Base-by-base conservation (phyloP, 2,329 filamentous ascomycete species). In the Neonectria magnoliae region DNA sequence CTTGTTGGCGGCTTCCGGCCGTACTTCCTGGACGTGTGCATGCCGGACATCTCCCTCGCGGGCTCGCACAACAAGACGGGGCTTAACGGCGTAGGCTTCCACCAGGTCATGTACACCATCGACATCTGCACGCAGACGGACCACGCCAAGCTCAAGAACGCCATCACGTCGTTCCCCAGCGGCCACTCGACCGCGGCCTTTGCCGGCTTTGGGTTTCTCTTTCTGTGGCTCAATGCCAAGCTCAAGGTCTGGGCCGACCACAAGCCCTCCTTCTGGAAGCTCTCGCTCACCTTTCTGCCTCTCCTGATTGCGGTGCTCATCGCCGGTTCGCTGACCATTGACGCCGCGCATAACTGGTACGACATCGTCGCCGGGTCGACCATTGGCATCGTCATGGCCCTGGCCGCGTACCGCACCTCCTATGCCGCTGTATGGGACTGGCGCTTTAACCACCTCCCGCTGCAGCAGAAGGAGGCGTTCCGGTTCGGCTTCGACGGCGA, bases 401-500 rank as follows among this genome's bases (percentile, higher is more conserved):
- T 91, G 65, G 85, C 84, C 2, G 78, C 85, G 0, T 93, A 91
- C 75, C 82, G 91, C 25, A 88, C 89, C 81, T 85, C 87, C 1
- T 93, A 91, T 69, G 89, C 90, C 0, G 84, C 85, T 2, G 80
- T 93, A 29, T 92, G 89, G 86, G 89, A 93, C 75, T 92, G 88
- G 83, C 81, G 90, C 11, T 89, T 79, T 68, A 88, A 88, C 62
- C 91, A 93, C 73, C 87, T 93, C 27, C 90, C 90, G 1, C 82
- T 93, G 55, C 77, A 78, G 65, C 76, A 79, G 29, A 71, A 66
- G 4, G 71, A 74, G 27, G 71, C 77, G 1, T 83, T 83, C 3
- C 58, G 45, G 14, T 74, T 73, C 22, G 69, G 60, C 3, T 59
- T 61, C 2, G 68, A 70, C 6, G 66, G 63, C 1, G 71, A 69